Base-by-base conservation (phyloP, 2,329 filamentous ascomycete species). In the Pseudocercospora ulei region DNA sequence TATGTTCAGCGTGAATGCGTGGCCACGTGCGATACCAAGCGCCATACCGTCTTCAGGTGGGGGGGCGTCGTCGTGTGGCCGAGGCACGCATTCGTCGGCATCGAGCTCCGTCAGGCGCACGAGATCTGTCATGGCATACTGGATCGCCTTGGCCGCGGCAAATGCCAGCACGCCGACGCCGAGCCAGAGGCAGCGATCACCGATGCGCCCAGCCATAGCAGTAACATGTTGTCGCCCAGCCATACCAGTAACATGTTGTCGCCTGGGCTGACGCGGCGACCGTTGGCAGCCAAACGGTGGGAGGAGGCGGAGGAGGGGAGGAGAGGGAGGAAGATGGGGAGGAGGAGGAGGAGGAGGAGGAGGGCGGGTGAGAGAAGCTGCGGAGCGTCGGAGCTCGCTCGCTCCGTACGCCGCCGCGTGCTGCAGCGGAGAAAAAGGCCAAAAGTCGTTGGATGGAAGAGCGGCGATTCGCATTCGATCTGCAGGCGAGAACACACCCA, bases 11-110 rank as follows among this genome's bases (percentile, higher is more conserved):
- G n/a, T 8, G 29, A 24, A 14, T 11, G 23, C 13, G 22, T 25
- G 8, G 22, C 13, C 12, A 7, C 6, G 27, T 17, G 14, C 16
- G 3, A n/a, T 19, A 39, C 2, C 3, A 9, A 3, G 23, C 5
- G 16, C 19, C 25, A 4, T 28, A 50, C 39, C 34, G 27, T 54
- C 48, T 47, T 55, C 53, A 3, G 55, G 43, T 27, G 38, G 42
- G 18, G 51, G 73, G 55, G 85, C 80, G 54, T 86, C 80, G 2
- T 79, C 82, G 14, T 80, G 76, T 57, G 85, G 78, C 8, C 76
- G 81, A 48, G 84, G 81, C n/a, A n/a, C n/a, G 57, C 82, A 82
- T 50, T 79, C 74, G 35, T 80, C 74, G 56, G 76, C 76, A 30
- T 53, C 47, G 54, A 90, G 73, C 59, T 78, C 71, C 47, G 79